Evolutionary conservation across 768 basidiomycete species (phyloP).

Genomic region (Lentinula guzmanii): DNA sequence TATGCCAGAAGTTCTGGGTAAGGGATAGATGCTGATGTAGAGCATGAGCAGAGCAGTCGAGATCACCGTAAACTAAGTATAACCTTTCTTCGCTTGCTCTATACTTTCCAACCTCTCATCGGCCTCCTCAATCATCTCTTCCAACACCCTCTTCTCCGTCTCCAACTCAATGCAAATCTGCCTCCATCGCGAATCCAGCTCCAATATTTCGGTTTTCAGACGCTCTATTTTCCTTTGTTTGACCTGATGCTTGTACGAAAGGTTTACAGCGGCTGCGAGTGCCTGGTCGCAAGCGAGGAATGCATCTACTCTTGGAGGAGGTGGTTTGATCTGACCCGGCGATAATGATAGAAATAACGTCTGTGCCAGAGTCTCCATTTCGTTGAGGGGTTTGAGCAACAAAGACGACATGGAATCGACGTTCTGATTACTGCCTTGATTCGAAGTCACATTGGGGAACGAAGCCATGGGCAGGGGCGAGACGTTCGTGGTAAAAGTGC

Average conservation of each 20-base stretch:
- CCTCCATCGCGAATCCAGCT: slow-evolving; percentile 62
- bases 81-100: slow-evolving; percentile 67
- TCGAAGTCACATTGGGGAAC: neutral
- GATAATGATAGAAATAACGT: slow-evolving; percentile 71
- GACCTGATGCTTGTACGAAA: slow-evolving; percentile 67
- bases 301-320: slow-evolving; percentile 49
- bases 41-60: neutral
- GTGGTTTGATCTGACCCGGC: slow-evolving; percentile 57
- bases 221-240: slow-evolving; percentile 71
- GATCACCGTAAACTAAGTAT: slow-evolving; percentile 11
- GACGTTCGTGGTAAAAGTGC: neutral
- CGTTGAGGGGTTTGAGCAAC: slow-evolving; percentile 55
- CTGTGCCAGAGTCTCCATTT: slow-evolving; percentile 59
- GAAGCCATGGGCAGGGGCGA: neutral
- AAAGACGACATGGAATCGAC: slow-evolving; percentile 50
- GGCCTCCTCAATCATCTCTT: slow-evolving; percentile 68
- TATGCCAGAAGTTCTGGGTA: slow-evolving; percentile 81
- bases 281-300: slow-evolving; percentile 60
- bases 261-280: slow-evolving; percentile 58
- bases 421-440: neutral
- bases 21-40: slow-evolving; percentile 58
- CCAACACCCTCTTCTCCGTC: slow-evolving; percentile 61
- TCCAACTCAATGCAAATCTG: slow-evolving; percentile 62
- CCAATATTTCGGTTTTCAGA: slow-evolving; percentile 65
- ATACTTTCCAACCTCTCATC: slow-evolving; percentile 66